Percentiles rank a stretch among this genome's conserved stretches.
These are phyloP conservation scores for Melaleuca quinquenervia DNA, from an alignment of 345 rosid species.

Conservation along the genomic window DNA sequence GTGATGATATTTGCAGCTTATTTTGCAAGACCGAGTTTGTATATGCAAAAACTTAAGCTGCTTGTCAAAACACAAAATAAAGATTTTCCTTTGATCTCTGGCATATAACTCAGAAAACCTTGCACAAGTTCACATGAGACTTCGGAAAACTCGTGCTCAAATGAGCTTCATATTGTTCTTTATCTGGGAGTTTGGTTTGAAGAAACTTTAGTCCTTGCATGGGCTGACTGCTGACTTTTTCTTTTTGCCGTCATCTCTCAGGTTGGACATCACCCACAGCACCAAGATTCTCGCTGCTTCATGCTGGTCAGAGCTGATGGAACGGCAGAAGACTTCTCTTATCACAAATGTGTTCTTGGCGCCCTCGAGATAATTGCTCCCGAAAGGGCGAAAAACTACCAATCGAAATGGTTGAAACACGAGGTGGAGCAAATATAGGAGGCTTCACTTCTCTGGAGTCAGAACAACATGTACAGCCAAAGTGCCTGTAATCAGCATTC, in stretches of 20 bases:
- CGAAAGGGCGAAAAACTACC: constrained; percentile 28
- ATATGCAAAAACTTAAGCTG: background rate
- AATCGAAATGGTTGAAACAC: constrained; percentile 18
- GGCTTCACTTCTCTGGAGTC: background rate
- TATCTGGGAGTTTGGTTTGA: background rate
- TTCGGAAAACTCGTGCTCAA: background rate
- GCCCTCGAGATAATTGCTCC: constrained; percentile 80
- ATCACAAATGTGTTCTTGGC: constrained; percentile 62
- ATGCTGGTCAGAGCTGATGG: constrained; percentile 59
- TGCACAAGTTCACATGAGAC: background rate
- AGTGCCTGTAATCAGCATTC: background rate
- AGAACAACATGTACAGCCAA: background rate
- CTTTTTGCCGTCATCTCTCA: constrained; percentile 8
- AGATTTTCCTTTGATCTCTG: background rate
- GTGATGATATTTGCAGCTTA: background rate
- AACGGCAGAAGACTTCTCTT: constrained; percentile 72
- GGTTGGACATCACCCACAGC: constrained; percentile 56
- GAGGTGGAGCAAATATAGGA: background rate
- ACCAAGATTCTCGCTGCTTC: constrained; percentile 56
- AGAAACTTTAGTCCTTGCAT: background rate
- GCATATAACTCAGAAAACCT: background rate
- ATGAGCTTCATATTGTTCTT: background rate
- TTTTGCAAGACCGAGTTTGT: background rate
- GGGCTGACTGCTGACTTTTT: background rate
- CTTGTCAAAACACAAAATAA: background rate